Evolutionary conservation across 352 stramenopile species (phyloP).

Genomic region (Globisporangium cylindrosporum): DNA sequence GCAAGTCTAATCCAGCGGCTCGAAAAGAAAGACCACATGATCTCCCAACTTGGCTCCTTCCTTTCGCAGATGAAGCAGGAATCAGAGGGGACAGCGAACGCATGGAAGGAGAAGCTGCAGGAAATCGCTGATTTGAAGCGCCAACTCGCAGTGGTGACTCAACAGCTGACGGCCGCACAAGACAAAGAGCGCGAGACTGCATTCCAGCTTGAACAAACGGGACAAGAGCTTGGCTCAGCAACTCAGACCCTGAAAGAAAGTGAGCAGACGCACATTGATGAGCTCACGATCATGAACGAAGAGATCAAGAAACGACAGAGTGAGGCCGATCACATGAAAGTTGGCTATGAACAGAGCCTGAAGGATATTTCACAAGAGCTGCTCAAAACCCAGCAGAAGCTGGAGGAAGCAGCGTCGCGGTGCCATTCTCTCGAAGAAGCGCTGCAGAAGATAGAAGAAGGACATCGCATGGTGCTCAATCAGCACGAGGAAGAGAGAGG

Average conservation of each 20-base stretch:
- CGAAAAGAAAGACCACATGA: slow-evolving; percentile 66
- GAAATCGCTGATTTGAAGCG: slow-evolving; percentile 49
- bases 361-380: slow-evolving; percentile 31
- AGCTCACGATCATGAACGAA: slow-evolving; percentile 59
- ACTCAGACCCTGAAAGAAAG: slow-evolving; percentile 30
- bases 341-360: slow-evolving; percentile 35
- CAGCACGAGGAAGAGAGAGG: slow-evolving; percentile 21
- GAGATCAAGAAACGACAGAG: slow-evolving; percentile 47
- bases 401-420: slow-evolving; percentile 18
- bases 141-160: slow-evolving; percentile 28
- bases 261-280: slow-evolving; percentile 38
- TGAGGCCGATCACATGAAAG: slow-evolving; percentile 30
- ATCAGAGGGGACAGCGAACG: slow-evolving; percentile 48
- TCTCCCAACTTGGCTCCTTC: slow-evolving; percentile 65
- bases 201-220: slow-evolving; percentile 31
- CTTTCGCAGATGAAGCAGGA: slow-evolving; percentile 74
- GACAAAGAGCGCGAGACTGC: slow-evolving; percentile 33
- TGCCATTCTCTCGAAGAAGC: slow-evolving; percentile 20
- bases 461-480: slow-evolving; percentile 17
- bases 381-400: slow-evolving; percentile 24
- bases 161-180: slow-evolving; percentile 36
- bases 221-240: slow-evolving; percentile 33
- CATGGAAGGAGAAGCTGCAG: slow-evolving; percentile 61
- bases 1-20: slow-evolving; percentile 27
- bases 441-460: slow-evolving; percentile 20